A percentile compares a stretch with the other conserved stretches of the same genome.
Evolutionary conservation across 2,329 filamentous ascomycete genomes (phyloP).

Genomic region (Claviceps sp.): DNA sequence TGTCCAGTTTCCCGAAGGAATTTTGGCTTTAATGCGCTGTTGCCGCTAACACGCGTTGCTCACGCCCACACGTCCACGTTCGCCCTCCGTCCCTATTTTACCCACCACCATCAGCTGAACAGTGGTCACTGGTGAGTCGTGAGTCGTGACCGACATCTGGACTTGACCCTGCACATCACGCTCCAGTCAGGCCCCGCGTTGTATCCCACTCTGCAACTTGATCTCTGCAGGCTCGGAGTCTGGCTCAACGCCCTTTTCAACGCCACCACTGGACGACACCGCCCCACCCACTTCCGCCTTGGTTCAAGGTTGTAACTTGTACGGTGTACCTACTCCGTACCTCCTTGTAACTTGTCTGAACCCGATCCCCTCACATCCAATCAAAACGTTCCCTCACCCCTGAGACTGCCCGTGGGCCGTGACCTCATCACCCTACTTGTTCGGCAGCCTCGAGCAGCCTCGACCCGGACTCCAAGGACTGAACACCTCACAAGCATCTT

Average conservation of each 20-base stretch:
- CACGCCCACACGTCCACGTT: not conserved
- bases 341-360: no score
- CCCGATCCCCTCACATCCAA: slow-evolving; percentile 5
- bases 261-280: slow-evolving; percentile 4
- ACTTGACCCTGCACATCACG: no score
- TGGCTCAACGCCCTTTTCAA: not conserved
- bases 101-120: not conserved
- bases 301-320: not conserved
- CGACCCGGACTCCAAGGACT: slow-evolving; percentile 4
- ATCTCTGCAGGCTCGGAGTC: no score
- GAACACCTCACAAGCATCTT: not conserved
- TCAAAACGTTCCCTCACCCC: slow-evolving; percentile 8
- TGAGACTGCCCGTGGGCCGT: slow-evolving; percentile 13
- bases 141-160: no score
- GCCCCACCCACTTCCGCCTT: slow-evolving; percentile 4
- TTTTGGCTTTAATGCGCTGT: not conserved
- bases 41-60: not conserved
- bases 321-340: no score
- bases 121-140: no score
- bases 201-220: no score
- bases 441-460: slow-evolving; percentile 5
- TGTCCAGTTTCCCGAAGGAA: not conserved
- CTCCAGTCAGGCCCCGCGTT: no score
- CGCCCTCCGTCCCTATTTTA: not conserved
- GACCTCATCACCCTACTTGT: slow-evolving; percentile 13